A percentile compares a stretch with the other conserved stretches of the same genome.
Conservation (phyloP, 352 stramenopile genomes). For the Phytophthora capsici region DNA sequence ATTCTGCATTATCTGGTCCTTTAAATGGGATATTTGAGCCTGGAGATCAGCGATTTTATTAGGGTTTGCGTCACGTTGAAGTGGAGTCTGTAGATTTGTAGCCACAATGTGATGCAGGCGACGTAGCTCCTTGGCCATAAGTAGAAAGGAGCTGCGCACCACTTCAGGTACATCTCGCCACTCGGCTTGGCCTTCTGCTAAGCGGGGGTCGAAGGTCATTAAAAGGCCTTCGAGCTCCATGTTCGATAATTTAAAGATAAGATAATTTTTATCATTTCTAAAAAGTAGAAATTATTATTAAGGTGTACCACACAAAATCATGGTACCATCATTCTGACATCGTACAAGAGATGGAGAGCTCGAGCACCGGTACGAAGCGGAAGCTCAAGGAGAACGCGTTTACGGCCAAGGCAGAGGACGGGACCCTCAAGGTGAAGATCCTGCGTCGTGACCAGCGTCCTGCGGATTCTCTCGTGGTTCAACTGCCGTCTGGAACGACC, state of each 20-base stretch:
- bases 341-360: conserved; percentile 23
- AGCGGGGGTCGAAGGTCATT: conserved; percentile 8
- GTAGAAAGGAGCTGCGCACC: conserved; percentile 59
- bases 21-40: conserved; percentile 7
- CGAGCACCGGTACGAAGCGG: conserved; percentile 52
- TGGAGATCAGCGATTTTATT: not conserved
- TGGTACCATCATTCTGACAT: conserved; percentile 13
- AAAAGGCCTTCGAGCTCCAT: conserved; percentile 1
- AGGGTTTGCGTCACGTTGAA: not conserved
- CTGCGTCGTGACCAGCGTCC: conserved; percentile 51
- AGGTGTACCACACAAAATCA: not conserved
- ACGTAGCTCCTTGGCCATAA: conserved; percentile 55
- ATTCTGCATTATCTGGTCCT: not conserved
- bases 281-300: no score
- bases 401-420: conserved; percentile 76
- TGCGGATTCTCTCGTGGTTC: not conserved
- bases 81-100: conserved; percentile 1
- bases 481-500: not conserved
- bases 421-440: conserved; percentile 85
- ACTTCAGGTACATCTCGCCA: conserved; percentile 56
- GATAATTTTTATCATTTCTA: no score
- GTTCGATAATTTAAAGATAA: no score
- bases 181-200: conserved; percentile 45
- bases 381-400: conserved; percentile 82
- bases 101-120: conserved; percentile 21